Base-by-base conservation (phyloP, 768 basidiomycete species). In the Leccinum variicolor region DNA sequence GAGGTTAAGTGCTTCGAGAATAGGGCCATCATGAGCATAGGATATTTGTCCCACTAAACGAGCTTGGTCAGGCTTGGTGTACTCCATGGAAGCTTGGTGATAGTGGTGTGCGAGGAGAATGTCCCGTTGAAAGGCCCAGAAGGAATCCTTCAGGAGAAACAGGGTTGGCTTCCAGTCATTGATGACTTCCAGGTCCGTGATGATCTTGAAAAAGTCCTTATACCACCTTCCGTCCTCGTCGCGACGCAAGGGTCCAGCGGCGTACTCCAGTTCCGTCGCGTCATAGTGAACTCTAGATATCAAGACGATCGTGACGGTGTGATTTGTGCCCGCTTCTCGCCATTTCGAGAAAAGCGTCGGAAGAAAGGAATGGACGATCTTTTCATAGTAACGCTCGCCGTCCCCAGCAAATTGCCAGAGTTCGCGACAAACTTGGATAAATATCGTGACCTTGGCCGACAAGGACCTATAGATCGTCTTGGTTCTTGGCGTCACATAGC, bases 391-490 rank as follows among this genome's bases (percentile, higher is more conserved):
- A 6, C 95, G 84, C 71, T 97, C 94, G 23, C 97, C 97, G 60
- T 98, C 97, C 34, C 92, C 94, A 23, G 94, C 84, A 68, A 98
- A 98, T 66, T 97, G 92, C 92, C 93, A 98, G 54, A 97, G 84
- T 69, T 98, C 97, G 50, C 87, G 84, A 70, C 94, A 96, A 15
- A 99, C 90, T 78, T 98, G 95, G 50, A 99, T 93, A 71, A 97
- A 96, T 55, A 98, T 88, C 19, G 92, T 97, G 34, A 89, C 82
- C 66, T 90, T 93, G 45, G 95, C 94, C 1, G 94, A 95, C 47
- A 94, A 84, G 13, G 93, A 93, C 43, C 97, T 83, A 65, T 88
- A 95, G 31, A 99, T 85, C 13, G 89, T 76, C 71, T 94, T 95
- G 9, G 96, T 98, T n/a, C 82, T 75, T 25, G 87, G 73, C 2